Percentiles rank a stretch among this genome's conserved stretches.
Conservation (phyloP, 441 rosid species). For the Aquilaria agallochum region DNA sequence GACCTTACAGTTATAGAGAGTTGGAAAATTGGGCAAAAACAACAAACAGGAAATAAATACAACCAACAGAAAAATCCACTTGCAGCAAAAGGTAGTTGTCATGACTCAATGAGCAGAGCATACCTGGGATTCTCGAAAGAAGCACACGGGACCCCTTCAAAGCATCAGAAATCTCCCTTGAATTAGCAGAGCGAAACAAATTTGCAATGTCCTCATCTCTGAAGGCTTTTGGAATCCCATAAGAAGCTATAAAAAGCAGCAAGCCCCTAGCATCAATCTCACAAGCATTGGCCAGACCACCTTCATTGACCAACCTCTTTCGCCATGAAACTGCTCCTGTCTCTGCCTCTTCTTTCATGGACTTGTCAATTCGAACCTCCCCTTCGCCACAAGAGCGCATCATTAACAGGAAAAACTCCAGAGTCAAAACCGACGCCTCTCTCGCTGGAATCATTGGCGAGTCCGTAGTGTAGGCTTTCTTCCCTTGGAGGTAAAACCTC, state of each 20-base stretch:
- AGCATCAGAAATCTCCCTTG: constrained; percentile 31
- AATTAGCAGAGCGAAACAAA: constrained; percentile 44
- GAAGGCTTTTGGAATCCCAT: constrained; percentile 57
- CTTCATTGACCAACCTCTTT: constrained; percentile 58
- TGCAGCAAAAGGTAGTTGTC: not conserved
- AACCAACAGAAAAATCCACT: not conserved
- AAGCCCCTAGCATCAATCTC: constrained; percentile 63
- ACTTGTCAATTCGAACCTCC: constrained; percentile 17
- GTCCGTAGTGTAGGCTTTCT: constrained; percentile 40
- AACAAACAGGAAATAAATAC: not conserved
- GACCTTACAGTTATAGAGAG: too few species aligned
- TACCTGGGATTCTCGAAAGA: constrained; percentile 52
- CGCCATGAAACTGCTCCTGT: constrained; percentile 58
- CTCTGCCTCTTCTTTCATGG: constrained; percentile 38
- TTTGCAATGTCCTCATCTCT: constrained; percentile 43
- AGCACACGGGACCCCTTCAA: constrained; percentile 48
- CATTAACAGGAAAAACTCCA: constrained; percentile 51
- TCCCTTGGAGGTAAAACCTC: constrained; percentile 56
- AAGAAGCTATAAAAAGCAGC: constrained; percentile 60
- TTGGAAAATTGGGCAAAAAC: not conserved
- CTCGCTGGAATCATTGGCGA: constrained; percentile 53
- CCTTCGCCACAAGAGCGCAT: constrained; percentile 2
- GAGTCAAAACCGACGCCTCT: constrained; percentile 43
- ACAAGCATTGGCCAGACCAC: constrained; percentile 44
- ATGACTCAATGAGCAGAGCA: not conserved